Percentiles rank a stretch among this genome's conserved stretches.
Evolutionary conservation across 2,329 filamentous ascomycete species (phyloP).

Genomic region (Aspergillus pseudonomiae): DNA sequence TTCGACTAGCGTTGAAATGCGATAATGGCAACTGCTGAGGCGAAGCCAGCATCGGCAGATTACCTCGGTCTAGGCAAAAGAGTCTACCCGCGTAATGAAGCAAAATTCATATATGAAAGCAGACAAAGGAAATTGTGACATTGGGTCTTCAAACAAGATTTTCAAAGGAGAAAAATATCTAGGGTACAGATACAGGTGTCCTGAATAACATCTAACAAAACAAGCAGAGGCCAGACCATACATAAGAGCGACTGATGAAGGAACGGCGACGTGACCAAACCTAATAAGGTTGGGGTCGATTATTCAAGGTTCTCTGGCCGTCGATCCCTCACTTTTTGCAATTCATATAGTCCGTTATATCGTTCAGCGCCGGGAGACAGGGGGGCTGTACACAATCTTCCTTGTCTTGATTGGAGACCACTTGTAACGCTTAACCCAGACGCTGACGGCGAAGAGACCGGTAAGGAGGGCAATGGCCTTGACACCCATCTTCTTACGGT

Average conservation of each 20-base stretch:
- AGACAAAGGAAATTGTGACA: conserved; percentile 44
- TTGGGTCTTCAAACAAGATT: conserved; percentile 43
- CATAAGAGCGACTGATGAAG: conserved; percentile 33
- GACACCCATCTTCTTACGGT: conserved; percentile 99
- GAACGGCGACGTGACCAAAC: conserved; percentile 26
- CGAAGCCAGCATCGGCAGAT: not conserved
- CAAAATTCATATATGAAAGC: conserved; percentile 13
- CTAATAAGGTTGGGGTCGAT: conserved; percentile 27
- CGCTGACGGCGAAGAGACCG: conserved; percentile 79
- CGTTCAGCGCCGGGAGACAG: conserved; percentile 48
- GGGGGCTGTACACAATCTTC: conserved; percentile 87
- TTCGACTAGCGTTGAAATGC: not conserved
- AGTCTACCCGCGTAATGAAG: conserved; percentile 2
- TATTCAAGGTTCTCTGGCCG: conserved; percentile 28
- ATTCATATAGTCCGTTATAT: conserved; percentile 33
- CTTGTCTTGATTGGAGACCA: conserved; percentile 95
- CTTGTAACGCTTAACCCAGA: conserved; percentile 99
- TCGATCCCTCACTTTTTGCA: conserved; percentile 33
- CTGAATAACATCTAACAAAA: conserved; percentile 44
- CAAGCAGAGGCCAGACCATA: conserved; percentile 36
- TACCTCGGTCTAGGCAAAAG: not conserved
- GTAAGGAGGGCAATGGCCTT: conserved; percentile 85
- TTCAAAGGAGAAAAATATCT: conserved; percentile 45
- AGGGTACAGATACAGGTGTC: conserved; percentile 48
- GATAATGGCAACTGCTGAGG: not conserved